Base-by-base conservation (phyloP, 2,329 filamentous ascomycete species). In the Pseudogymnoascus sp. region DNA sequence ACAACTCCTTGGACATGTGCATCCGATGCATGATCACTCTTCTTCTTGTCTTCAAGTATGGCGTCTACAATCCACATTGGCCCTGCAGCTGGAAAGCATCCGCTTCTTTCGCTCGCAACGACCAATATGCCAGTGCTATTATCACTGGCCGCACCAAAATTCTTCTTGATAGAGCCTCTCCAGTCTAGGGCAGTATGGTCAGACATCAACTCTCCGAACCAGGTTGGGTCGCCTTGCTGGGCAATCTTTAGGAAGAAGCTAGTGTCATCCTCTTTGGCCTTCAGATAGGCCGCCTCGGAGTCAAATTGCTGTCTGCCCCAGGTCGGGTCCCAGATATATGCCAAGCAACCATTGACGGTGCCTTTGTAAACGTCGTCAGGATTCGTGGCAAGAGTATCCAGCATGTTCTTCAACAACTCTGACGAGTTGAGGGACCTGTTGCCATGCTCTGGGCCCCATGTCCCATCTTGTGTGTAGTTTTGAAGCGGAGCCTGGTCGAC, bases 401-500 rank as follows among this genome's bases (percentile, higher is more conserved):
- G 71, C 6, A 74, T 63, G 0, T 66, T 64, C 6, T 70, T 65
- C 7, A 74, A 60, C 10, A 72, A 68, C 4, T 67, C 37, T 1
- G 70, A 51, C 36, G 65, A 68, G 60, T 74, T 74, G 68, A 73
- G 70, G 0, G 70, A 71, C 7, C 72, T 68, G 31, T 74, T 74
- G 51, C 71, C 73, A 62, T 68, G 71, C 0, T 63, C 62, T 2
- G 65, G 63, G 14, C 69, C 69, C 73, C 73, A 74, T 11, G 45
- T 61, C 14, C 68, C 69, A 21, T 69, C 66, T 5, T 68, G 64
- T 6, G 69, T 66, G 14, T 43, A 64, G 63, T 74, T 71, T 45
- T 74, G 73, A 2, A 74, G 67, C 0, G 73, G 73, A 2, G 70
- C 68, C 64, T 74, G 73, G 63, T 74, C 73, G 14, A 74, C 68